Evolutionary conservation across 805 yeast species (phyloP), one percentile per base, ranked within the genome.

Genomic region (Suhomyces vadensis): DNA sequence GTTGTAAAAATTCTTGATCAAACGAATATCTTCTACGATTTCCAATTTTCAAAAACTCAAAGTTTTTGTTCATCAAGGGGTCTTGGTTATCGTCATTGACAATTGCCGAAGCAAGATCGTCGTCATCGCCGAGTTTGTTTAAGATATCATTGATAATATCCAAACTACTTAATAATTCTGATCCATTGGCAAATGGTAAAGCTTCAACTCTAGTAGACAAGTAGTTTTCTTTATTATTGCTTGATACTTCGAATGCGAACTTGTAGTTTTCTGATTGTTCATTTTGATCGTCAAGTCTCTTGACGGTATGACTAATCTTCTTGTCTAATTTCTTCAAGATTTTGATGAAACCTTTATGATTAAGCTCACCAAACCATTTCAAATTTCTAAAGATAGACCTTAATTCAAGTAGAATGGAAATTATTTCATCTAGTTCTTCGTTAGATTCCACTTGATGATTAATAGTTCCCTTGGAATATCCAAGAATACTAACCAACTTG

Each of bases 291-390:
- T 44, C 43, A 36, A 57, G 43, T 35, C 53, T 54, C 36, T 51
- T 57, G 36, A 58, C 52, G 44, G 60, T 50, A 38, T 67, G 52
- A 6, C 49, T 47, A 54, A 71, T 57, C 61, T 89, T 89, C 69
- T 92, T 92, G 64, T 92, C 97, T 54, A 91, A 73, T 58, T 91
- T 91, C 68, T 91, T 91, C 58, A 92, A 71, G 51, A 92, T 92
- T 68, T 91, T 91, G 42, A 82, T 78, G 54, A 90, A 87, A 0
- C 96, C 98, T 48, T 95, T 81, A 58, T 85, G 87, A 70, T 91
- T 91, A 55, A 91, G 78, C 58, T 92, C 97, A 19, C 95, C 95
- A 62, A 79, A 91, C 96, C 97, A 92, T 62, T 87, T 90, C 59
- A 91, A 72, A 63, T 90, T 90, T 45, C 97, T 75, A 49, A 86